Evolutionary conservation across 2,329 filamentous ascomycete species (phyloP), one percentile per base, ranked within the genome.

Genomic region (Penicillium occitanis): DNA sequence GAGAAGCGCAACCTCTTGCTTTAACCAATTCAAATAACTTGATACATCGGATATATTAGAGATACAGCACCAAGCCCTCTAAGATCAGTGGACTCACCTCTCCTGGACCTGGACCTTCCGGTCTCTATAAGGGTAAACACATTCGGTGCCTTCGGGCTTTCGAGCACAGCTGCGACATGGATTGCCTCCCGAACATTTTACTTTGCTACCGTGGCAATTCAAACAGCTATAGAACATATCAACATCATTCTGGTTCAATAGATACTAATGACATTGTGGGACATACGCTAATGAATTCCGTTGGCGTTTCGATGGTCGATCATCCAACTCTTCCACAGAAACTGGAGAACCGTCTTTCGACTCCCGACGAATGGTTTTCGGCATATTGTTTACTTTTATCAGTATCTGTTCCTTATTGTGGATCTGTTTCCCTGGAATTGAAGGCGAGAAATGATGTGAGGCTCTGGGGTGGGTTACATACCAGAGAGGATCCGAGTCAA

Each of bases 261-360:
- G 14, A 55, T 37, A 55, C 51, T 5, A 14, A 35, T 19, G 53
- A 25, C 5, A 57, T 37, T 14, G 11, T 1, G 33, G 33, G 40
- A 64, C 65, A 42, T 58, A 68, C 67, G 67, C 67, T 53, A 67
- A 62, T 42, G 66, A 51, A 30, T 65, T 68, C 61, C 67, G 65
- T 40, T 60, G 64, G 7, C 65, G 58, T 59, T 68, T 68, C 28
- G 61, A 37, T n/a, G 61, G 65, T 42, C 61, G 62, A 50, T 68
- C 67, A 10, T 63, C 59, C 42, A 51, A 19, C 14, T 66, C 59
- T 25, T 58, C 59, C 33, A 37, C 33, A 25, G 40, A 46, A 42
- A 58, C 35, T 40, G 61, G 61, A 13, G 61, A 63, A 33, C 10
- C 28, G 3, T 63, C 61, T 22, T 63, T 51, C 17, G 50, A 22